phyloP scores from a whole-genome alignment of 2,329 filamentous ascomycete species.

The Penicillium decumbens region DNA sequence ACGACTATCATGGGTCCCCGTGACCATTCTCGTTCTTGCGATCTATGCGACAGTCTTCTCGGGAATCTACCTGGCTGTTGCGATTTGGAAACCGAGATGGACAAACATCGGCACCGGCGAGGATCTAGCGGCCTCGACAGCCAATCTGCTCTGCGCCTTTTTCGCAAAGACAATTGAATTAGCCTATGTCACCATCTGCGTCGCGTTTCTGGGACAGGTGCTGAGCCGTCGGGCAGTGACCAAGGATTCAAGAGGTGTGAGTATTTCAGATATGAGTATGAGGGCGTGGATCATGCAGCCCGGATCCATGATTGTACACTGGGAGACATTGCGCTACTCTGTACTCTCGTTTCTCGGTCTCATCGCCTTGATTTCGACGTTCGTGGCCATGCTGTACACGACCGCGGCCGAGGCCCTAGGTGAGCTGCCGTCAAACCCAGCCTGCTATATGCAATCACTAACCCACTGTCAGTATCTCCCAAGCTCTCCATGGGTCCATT shows the following conservation, averaged over 20 bases:
- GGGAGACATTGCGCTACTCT: slow-evolving; percentile 60
- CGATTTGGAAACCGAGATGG: slow-evolving; percentile 60
- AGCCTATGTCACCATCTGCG: slow-evolving; percentile 71
- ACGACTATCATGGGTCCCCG: slow-evolving; percentile 33
- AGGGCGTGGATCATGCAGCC: slow-evolving; percentile 70
- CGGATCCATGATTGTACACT: slow-evolving; percentile 67
- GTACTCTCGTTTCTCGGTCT: slow-evolving; percentile 60
- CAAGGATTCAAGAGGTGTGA: slow-evolving; percentile 59
- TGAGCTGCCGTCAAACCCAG: slow-evolving; percentile 18
- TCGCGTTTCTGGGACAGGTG: slow-evolving; percentile 69
- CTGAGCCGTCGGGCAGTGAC: slow-evolving; percentile 65
- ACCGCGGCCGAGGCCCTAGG: slow-evolving; percentile 68
- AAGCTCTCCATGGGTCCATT: slow-evolving; percentile 59
- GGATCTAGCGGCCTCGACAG: slow-evolving; percentile 56
- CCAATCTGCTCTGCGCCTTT: slow-evolving; percentile 62
- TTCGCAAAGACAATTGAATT: slow-evolving; percentile 73
- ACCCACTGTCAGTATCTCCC: slow-evolving; percentile 54
- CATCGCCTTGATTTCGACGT: slow-evolving; percentile 59
- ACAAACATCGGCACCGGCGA: slow-evolving; percentile 49
- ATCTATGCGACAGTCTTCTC: slow-evolving; percentile 38
- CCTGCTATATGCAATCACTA: background rate
- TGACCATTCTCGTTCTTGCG: slow-evolving; percentile 35
- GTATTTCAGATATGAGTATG: slow-evolving; percentile 73
- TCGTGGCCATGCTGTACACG: slow-evolving; percentile 68
- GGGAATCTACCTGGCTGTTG: slow-evolving; percentile 58